Conservation (phyloP, 2,329 filamentous ascomycete species). For the Fusarium tupiense region DNA sequence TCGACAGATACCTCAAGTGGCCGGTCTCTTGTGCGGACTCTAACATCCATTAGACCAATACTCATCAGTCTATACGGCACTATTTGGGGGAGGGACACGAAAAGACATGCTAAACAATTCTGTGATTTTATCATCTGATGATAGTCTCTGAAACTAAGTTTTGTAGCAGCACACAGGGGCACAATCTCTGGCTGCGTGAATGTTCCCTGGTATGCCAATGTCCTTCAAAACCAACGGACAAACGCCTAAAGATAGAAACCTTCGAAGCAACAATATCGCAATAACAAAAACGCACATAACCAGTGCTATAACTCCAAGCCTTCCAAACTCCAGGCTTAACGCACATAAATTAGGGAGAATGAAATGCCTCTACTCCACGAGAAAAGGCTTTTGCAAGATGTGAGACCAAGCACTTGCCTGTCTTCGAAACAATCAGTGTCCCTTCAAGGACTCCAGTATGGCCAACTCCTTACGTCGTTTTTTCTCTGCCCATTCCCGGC, state of each 20-base stretch:
- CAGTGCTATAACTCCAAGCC: constrained; percentile 27
- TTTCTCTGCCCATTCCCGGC: constrained; percentile 71
- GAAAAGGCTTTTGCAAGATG: background rate
- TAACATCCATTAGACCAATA: background rate
- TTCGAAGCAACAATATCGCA: constrained; percentile 27
- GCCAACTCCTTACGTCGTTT: constrained; percentile 55
- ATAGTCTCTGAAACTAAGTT: constrained; percentile 15
- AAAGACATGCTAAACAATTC: background rate
- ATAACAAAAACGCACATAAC: constrained; percentile 28
- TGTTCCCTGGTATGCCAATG: background rate
- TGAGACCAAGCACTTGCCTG: background rate
- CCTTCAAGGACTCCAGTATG: constrained; percentile 24
- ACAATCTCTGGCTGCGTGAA: constrained; percentile 15
- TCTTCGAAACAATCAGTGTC: background rate
- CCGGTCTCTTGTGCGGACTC: too few relatives aligned
- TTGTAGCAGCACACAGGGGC: constrained; percentile 1
- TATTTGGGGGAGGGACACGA: background rate
- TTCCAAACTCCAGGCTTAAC: constrained; percentile 37
- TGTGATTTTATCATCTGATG: background rate
- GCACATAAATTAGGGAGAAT: background rate
- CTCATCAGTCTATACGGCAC: background rate
- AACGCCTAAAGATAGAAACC: constrained; percentile 15
- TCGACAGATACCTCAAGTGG: background rate
- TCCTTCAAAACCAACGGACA: constrained; percentile 6
- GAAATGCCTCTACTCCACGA: background rate